Evolutionary conservation across 768 basidiomycete species (phyloP).

Genomic region (Mycena galopus): DNA sequence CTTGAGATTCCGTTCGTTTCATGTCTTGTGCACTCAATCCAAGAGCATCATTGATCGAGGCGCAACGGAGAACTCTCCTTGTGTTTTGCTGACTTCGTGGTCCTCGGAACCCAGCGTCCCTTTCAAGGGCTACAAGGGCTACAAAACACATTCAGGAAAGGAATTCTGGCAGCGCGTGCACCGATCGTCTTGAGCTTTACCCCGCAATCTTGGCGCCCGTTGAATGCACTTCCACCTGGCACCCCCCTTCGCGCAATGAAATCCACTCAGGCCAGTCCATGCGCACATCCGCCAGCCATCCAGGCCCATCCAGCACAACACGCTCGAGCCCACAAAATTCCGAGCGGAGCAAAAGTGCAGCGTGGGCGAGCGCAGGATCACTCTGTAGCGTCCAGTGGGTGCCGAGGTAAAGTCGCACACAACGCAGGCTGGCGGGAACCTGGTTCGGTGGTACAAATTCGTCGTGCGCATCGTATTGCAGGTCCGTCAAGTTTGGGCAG

Average conservation of each 20-base stretch:
- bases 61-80: too few species aligned
- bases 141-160: too few species aligned
- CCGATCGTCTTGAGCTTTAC: too few species aligned
- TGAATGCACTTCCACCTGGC: too few species aligned
- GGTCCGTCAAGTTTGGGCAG: neutral
- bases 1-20: too few species aligned
- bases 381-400: neutral
- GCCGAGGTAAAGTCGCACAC: neutral
- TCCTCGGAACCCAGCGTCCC: too few species aligned
- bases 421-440: neutral
- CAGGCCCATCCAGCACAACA: conserved; percentile 1
- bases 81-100: too few species aligned
- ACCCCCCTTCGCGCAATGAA: neutral
- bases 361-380: neutral
- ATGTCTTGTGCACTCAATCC: too few species aligned
- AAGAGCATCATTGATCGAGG: too few species aligned
- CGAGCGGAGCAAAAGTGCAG: neutral
- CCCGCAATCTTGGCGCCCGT: too few species aligned
- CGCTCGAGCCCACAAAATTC: conserved; percentile 1
- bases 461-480: neutral
- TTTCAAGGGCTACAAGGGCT: too few species aligned
- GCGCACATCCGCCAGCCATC: neutral
- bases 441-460: neutral
- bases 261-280: neutral
- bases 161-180: too few species aligned